Percentiles rank a stretch among this genome's conserved stretches.
Evolutionary conservation across 495 filamentous ascomycete genomes (phyloP).

Genomic region (Arthonia radiata): DNA sequence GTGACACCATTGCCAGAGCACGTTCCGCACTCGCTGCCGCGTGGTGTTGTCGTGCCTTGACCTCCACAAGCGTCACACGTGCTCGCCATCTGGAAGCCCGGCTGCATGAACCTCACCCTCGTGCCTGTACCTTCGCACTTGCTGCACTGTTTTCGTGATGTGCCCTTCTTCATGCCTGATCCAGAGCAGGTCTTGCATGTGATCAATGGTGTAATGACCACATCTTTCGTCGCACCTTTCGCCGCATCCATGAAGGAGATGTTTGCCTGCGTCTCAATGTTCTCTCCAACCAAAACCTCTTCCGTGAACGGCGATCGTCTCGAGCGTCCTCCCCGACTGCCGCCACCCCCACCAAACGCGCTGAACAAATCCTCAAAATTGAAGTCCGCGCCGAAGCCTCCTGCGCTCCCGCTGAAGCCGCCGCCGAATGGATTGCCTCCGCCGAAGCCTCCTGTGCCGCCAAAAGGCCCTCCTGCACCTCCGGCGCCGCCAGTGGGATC

Average conservation of each 20-base stretch:
- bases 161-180: constrained; percentile 59
- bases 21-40: constrained; percentile 49
- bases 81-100: constrained; percentile 84
- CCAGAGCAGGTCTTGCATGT: constrained; percentile 63
- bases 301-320: constrained; percentile 36
- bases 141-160: constrained; percentile 44
- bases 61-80: constrained; percentile 67
- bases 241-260: constrained; percentile 94
- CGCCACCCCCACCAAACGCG: constrained; percentile 48
- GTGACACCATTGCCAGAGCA: constrained; percentile 61
- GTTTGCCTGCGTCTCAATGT: constrained; percentile 78
- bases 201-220: constrained; percentile 50
- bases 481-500: constrained; percentile 36
- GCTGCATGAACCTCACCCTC: constrained; percentile 64
- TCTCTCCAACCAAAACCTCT: constrained; percentile 60
- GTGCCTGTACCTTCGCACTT: constrained; percentile 70
- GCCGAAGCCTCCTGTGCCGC: constrained; percentile 28
- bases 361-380: constrained; percentile 90
- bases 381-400: constrained; percentile 51
- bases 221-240: constrained; percentile 57
- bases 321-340: constrained; percentile 19
- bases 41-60: constrained; percentile 41
- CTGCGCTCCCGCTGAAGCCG: constrained; percentile 13
- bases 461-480: constrained; percentile 23
- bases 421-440: constrained; percentile 28